Evolutionary conservation across 805 yeast genomes (phyloP).

Genomic region (Candida ponderosae): DNA sequence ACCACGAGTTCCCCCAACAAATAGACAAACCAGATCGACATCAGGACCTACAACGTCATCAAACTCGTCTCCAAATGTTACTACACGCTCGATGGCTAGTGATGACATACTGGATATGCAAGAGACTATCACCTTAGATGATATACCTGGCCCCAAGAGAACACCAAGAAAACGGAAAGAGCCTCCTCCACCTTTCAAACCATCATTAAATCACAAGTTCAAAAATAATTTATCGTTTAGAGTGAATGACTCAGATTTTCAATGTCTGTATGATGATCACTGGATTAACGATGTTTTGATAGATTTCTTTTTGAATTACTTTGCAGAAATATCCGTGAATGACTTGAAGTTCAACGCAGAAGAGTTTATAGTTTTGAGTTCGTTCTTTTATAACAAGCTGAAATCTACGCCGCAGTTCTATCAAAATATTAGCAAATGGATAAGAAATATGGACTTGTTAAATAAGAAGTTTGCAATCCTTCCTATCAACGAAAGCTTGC

Average conservation of each 20-base stretch:
- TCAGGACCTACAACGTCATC: too few species aligned
- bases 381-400: conserved; percentile 74
- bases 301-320: conserved; percentile 71
- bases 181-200: too few species aligned
- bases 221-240: conserved; percentile 45
- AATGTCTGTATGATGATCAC: conserved; percentile 68
- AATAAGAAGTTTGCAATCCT: conserved; percentile 54
- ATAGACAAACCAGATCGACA: too few species aligned
- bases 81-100: too few species aligned
- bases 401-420: conserved; percentile 40
- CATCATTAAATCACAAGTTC: conserved; percentile 43
- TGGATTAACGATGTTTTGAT: conserved; percentile 89
- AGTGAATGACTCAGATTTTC: conserved; percentile 64
- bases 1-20: too few species aligned
- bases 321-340: conserved; percentile 31
- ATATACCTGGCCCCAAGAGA: too few species aligned
- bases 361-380: conserved; percentile 57
- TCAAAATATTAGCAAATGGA: conserved; percentile 69
- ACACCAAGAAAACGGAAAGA: conserved; percentile 3
- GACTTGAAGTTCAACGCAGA: conserved; percentile 8
- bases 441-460: conserved; percentile 57
- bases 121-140: too few species aligned
- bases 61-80: too few species aligned
- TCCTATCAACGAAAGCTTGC: conserved; percentile 75
- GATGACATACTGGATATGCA: too few species aligned